Percentiles rank a stretch among this genome's conserved stretches.
Evolutionary conservation across 2,329 filamentous ascomycete genomes (phyloP).

Genomic region (Colletotrichum chlorophyti): DNA sequence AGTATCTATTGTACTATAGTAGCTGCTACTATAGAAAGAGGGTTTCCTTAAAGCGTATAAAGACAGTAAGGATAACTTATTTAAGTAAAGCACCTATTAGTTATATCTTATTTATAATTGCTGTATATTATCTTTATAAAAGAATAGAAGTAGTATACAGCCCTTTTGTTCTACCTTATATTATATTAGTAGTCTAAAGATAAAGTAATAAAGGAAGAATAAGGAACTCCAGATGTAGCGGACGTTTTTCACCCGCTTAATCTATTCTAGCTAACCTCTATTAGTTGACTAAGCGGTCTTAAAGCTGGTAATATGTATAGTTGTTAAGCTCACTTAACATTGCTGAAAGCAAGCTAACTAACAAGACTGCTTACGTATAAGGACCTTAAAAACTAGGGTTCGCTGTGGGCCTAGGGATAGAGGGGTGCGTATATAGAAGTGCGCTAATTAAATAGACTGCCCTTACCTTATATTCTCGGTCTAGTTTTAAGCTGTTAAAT

Average conservation of each 20-base stretch:
- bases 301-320: background rate
- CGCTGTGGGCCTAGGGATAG: too few species aligned
- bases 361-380: background rate
- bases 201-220: background rate
- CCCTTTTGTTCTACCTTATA: background rate
- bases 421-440: background rate
- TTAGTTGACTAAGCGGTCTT: background rate
- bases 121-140: background rate
- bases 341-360: background rate
- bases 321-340: background rate
- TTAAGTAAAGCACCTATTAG: background rate
- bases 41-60: background rate
- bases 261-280: background rate
- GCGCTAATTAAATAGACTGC: background rate
- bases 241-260: background rate
- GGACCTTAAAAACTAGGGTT: background rate
- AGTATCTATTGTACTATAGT: background rate
- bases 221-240: background rate
- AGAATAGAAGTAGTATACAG: background rate
- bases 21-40: background rate
- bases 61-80: background rate
- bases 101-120: background rate
- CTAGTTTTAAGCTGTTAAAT: background rate
- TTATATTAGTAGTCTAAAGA: background rate
- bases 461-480: background rate